Conservation (phyloP, 306 rosid species). For the Cicer yamashitae region DNA sequence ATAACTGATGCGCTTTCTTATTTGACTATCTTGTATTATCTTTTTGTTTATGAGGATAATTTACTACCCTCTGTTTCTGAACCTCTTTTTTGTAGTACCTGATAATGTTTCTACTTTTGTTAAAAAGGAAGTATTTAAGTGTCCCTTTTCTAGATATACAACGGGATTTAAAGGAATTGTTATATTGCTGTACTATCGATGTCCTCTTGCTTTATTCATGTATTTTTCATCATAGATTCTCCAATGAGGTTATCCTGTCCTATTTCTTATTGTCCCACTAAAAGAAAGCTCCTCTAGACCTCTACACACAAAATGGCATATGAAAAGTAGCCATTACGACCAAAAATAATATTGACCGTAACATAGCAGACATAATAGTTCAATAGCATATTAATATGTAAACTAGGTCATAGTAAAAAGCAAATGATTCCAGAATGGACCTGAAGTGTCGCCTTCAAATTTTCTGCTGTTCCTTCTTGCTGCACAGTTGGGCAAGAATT, state of each 20-base stretch:
- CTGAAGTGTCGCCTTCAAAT: constrained; percentile 81
- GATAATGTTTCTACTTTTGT: constrained; percentile 3
- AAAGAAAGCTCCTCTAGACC: constrained; percentile 26
- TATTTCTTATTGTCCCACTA: constrained; percentile 24
- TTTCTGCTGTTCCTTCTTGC: constrained; percentile 60
- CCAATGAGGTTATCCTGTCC: constrained; percentile 7
- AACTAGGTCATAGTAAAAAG: constrained; percentile 14
- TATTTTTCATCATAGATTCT: constrained; percentile 7
- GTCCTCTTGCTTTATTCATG: background rate
- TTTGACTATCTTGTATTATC: background rate
- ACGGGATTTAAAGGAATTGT: background rate
- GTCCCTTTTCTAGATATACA: constrained; percentile 1
- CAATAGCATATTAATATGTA: constrained; percentile 14
- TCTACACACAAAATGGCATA: constrained; percentile 4
- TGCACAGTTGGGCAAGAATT: constrained; percentile 55
- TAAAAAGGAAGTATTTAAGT: background rate
- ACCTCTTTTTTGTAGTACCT: constrained; percentile 1
- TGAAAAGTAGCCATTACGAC: constrained; percentile 19
- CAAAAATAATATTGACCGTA: constrained; percentile 30
- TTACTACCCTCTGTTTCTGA: constrained; percentile 13
- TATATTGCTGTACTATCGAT: background rate
- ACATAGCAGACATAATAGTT: constrained; percentile 18
- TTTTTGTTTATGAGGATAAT: constrained; percentile 6
- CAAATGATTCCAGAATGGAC: constrained; percentile 51
- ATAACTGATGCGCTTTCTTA: constrained; percentile 30